These are phyloP conservation scores for Guyanaporus albipodus DNA, from an alignment of 768 basidiomycete species.

Conservation along the genomic window DNA sequence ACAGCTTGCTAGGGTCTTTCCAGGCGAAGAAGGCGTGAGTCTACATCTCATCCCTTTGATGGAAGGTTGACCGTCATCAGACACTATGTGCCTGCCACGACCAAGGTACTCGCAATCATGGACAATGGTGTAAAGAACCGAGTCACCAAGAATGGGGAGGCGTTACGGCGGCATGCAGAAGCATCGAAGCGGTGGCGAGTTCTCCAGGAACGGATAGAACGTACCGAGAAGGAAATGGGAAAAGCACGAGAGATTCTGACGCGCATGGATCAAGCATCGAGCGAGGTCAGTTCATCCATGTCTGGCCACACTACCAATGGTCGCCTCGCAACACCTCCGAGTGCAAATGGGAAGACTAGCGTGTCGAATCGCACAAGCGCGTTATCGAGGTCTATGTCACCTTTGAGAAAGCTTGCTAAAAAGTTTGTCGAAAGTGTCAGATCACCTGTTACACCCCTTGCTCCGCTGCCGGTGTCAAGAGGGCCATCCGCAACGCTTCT, in stretches of 20 bases:
- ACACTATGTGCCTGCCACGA: conserved; percentile 92
- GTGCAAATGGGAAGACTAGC: conserved; percentile 40
- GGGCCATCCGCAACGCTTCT: conserved; percentile 33
- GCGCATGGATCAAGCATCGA: conserved; percentile 46
- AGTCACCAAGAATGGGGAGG: conserved; percentile 96
- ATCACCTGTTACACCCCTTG: conserved; percentile 39
- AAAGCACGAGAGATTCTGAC: conserved; percentile 56
- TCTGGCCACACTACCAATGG: conserved; percentile 57
- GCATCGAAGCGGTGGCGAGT: conserved; percentile 83
- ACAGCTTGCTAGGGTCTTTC: conserved; percentile 66
- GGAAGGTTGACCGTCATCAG: conserved; percentile 38
- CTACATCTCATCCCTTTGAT: conserved; percentile 8
- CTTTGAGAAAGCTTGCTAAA: conserved; percentile 72
- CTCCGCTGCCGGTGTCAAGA: conserved; percentile 45
- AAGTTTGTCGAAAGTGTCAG: conserved; percentile 52
- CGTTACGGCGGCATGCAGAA: conserved; percentile 83
- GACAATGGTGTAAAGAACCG: conserved; percentile 92
- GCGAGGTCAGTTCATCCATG: conserved; percentile 67
- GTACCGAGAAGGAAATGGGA: conserved; percentile 84
- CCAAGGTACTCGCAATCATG: conserved; percentile 88
- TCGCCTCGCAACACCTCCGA: conserved; percentile 64
- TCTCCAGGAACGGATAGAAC: conserved; percentile 71
- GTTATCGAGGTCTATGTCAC: conserved; percentile 75
- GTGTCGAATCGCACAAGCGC: conserved; percentile 39
- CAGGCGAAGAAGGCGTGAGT: conserved; percentile 84